Conservation (phyloP, 75 land plant species). For the Pinus tabuliformis region DNA sequence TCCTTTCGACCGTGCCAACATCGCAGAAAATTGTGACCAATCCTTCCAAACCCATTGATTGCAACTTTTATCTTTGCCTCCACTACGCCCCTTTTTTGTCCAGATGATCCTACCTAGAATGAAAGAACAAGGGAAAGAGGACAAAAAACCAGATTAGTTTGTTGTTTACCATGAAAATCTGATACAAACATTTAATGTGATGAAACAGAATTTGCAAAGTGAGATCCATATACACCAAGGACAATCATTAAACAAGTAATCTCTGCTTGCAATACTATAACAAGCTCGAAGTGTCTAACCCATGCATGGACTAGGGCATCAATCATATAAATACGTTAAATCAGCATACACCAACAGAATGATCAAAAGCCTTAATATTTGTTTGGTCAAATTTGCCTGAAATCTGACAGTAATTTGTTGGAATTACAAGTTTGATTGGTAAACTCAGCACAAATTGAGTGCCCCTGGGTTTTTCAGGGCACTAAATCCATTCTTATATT, state of each 20-base stretch:
- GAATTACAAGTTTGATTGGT: no score
- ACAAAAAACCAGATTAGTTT: neutral
- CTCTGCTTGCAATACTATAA: neutral
- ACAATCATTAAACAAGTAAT: neutral
- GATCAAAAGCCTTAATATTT: no score
- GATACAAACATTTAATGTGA: neutral
- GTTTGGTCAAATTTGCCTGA: no score
- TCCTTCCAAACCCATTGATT: conserved; percentile 97
- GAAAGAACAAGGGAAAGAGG: neutral
- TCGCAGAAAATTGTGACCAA: conserved; percentile 95
- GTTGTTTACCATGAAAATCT: neutral
- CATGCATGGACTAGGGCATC: no score
- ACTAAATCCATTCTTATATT: no score
- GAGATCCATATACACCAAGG: neutral
- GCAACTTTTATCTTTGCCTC: conserved; percentile 98
- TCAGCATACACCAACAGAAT: no score
- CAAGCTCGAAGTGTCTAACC: neutral
- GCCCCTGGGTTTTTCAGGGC: no score
- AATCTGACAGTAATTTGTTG: no score
- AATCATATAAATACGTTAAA: no score
- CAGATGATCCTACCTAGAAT: conserved; percentile 31
- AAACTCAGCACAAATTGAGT: no score
- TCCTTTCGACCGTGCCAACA: conserved; percentile 99
- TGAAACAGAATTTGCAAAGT: neutral
- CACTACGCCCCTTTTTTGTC: conserved; percentile 46